A percentile compares a stretch with the other conserved stretches of the same genome.
Evolutionary conservation across 495 filamentous ascomycete species (phyloP).

Genomic region (Trichoderma virens): DNA sequence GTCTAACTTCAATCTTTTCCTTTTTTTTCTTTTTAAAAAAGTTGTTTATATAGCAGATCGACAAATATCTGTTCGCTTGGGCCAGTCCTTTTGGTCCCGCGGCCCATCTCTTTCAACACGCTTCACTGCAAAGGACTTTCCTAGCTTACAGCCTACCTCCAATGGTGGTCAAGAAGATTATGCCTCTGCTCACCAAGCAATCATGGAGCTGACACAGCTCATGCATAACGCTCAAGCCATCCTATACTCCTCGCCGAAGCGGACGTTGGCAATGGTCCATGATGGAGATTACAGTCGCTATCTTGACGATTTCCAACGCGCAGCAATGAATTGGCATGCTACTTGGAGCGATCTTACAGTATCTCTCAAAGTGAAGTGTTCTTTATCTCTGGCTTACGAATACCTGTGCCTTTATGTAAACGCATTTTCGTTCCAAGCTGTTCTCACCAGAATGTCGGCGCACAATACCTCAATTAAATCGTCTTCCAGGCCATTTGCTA

Average conservation of each 20-base stretch:
- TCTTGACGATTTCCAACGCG: background rate
- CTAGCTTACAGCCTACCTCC: background rate
- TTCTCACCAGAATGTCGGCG: background rate
- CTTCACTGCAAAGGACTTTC: slow-evolving; percentile 10
- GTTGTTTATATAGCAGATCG: slow-evolving; percentile 5
- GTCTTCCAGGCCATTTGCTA: background rate
- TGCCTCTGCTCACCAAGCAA: background rate
- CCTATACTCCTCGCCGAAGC: slow-evolving; percentile 2
- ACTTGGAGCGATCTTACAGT: background rate
- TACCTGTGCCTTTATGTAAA: slow-evolving; percentile 10
- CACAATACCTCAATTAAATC: background rate
- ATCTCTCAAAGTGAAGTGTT: background rate
- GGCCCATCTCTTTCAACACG: slow-evolving; percentile 6
- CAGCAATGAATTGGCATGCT: background rate
- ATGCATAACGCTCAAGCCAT: slow-evolving; percentile 2
- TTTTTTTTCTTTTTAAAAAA: background rate
- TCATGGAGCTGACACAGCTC: background rate
- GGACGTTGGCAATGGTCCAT: background rate
- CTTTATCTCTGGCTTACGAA: background rate
- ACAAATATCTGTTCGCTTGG: slow-evolving; percentile 10
- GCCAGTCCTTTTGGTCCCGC: slow-evolving; percentile 9
- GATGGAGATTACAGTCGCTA: slow-evolving; percentile 8
- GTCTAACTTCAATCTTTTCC: background rate
- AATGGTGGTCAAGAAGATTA: background rate
- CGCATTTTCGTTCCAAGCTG: slow-evolving; percentile 9